These are phyloP conservation scores for Agastache rugosa DNA, from an alignment of 257 asterid species.

Conservation along the genomic window DNA sequence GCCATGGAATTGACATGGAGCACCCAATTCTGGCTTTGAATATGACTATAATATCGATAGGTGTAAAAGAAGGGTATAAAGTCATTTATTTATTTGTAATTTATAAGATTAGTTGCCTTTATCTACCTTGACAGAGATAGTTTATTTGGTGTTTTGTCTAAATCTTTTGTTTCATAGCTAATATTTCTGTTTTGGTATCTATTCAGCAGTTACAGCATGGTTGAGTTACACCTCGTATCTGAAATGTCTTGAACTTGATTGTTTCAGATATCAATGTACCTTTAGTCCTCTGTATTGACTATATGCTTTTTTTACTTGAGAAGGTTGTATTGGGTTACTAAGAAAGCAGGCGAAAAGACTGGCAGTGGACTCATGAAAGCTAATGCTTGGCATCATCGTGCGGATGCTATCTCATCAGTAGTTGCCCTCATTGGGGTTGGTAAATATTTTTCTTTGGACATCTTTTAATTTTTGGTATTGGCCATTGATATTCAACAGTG, in stretches of 20 bases:
- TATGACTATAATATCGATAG: conserved; percentile 79
- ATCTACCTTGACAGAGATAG: conserved; percentile 12
- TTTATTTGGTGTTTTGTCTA: neutral
- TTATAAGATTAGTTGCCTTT: neutral
- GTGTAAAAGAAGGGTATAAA: conserved; percentile 90
- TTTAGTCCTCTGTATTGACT: conserved; percentile 22
- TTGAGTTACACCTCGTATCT: conserved; percentile 12
- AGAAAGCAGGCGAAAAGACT: conserved; percentile 84
- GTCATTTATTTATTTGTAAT: conserved; percentile 21
- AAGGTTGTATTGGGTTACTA: conserved; percentile 87
- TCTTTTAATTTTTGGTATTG: conserved; percentile 1
- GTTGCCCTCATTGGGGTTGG: conserved; percentile 99
- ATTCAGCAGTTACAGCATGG: neutral
- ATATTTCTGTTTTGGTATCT: conserved; percentile 8
- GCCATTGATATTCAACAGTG: neutral
- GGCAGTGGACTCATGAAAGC: conserved; percentile 99
- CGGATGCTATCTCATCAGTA: conserved; percentile 92
- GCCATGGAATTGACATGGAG: conserved; percentile 89
- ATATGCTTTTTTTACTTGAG: neutral
- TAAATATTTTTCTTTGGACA: conserved; percentile 54
- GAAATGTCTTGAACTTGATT: neutral
- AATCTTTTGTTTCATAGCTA: neutral
- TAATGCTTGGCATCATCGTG: conserved; percentile 99
- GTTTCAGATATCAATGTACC: conserved; percentile 17
- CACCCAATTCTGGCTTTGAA: conserved; percentile 89